Percentiles rank a stretch among this genome's conserved stretches.
Conservation (phyloP, 495 filamentous ascomycete species). For the Penicillium turbatum region DNA sequence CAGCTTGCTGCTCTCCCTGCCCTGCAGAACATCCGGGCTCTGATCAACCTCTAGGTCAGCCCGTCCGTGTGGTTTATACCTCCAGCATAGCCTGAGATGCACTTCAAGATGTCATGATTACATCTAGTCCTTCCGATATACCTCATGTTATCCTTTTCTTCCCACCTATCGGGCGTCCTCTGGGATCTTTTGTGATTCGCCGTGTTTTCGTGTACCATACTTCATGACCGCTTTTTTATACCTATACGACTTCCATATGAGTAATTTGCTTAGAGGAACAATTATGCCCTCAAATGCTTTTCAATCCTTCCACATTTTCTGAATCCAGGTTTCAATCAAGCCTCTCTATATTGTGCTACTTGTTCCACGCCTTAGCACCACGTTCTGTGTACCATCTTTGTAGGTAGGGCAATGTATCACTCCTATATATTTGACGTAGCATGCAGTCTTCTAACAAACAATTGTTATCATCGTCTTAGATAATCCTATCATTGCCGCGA, state of each 20-base stretch:
- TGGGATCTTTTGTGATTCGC: background rate
- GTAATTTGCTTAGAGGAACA: background rate
- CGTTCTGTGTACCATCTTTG: no score
- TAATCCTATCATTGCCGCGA: no score
- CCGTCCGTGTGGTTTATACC: background rate
- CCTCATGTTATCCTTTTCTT: conserved; percentile 6
- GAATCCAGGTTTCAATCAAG: no score
- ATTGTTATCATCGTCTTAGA: no score
- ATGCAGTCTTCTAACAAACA: no score
- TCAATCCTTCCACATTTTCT: background rate
- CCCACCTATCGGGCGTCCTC: background rate
- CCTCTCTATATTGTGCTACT: no score
- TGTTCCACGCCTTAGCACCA: no score
- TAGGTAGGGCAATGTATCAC: no score
- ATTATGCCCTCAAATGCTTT: background rate
- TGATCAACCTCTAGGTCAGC: conserved; percentile 11
- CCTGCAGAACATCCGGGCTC: conserved; percentile 15
- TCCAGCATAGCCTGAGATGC: background rate
- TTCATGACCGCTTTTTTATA: conserved; percentile 10
- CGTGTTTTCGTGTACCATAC: conserved; percentile 12
- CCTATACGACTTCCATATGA: conserved; percentile 1
- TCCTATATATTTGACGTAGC: no score
- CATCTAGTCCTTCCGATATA: background rate
- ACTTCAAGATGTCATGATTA: conserved; percentile 18
- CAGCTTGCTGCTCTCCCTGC: conserved; percentile 16